Base-by-base conservation (phyloP, 192 early-diverging fungal species). In the Mortierella hygrophila region DNA sequence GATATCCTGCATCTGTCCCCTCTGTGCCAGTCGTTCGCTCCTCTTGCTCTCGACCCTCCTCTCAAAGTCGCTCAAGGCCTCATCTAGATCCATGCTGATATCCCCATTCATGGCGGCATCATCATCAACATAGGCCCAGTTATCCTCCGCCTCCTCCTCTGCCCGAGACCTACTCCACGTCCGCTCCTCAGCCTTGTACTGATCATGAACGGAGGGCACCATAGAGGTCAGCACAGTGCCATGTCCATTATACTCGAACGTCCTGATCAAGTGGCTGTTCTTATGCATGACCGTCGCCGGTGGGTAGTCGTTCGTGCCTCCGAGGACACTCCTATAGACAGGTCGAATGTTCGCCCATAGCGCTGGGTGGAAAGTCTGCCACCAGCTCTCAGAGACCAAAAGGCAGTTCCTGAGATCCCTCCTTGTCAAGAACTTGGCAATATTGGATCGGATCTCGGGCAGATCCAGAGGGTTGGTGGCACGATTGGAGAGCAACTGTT, bases 171-270 rank as follows among this genome's bases (percentile, higher is more conserved):
- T 57, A 16, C 26, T 72, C 82, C 82, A 83, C 0, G 40, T 46
- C 9, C 44, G 7, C 3, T 63, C 70, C 21, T 71, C 80, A 9
- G 75, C 44, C 18, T 16, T 37, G 38, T 74, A 68, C 8, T 35
- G 15, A 16, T 6, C 42, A 5, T 77, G 26, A 11, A 49, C 60
- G 35, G 29, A 20, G 38, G 76, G 47, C 6, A 83, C 78, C 82
- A 83, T 83, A 8, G 76, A 47, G 18, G 63, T 42, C 71, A 83
- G 54, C 16, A 83, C 73, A 2, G 63, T 68, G 1, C 77, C 77
- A 49, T 83, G 82, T 6, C 82, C 82, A 63, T 83, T 83, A 54
- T 78, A 83, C 32, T 83, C 82, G 38, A 83, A 83, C 1, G 82
- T 68, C 41, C 68, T 71, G 68, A 83, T 83, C 3, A 78, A 32